phyloP scores from a whole-genome alignment of 352 stramenopile species.

The Thalassiosira exigua region DNA sequence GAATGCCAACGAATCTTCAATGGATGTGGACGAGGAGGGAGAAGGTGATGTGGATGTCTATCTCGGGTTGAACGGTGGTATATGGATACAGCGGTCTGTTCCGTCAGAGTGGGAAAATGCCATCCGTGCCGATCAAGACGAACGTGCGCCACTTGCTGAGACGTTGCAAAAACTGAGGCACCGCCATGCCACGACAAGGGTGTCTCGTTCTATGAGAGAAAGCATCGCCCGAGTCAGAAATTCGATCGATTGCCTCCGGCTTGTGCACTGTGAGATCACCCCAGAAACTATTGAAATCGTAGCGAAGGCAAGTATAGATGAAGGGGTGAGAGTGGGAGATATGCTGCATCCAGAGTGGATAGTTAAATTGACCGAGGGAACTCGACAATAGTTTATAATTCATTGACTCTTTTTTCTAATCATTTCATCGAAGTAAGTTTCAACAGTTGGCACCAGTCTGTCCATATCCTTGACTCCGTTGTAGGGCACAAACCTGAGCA shows the following conservation, averaged over 20 bases:
- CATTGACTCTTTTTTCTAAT: background rate
- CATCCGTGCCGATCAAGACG: conserved; percentile 70
- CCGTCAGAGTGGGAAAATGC: conserved; percentile 58
- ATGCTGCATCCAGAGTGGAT: conserved; percentile 77
- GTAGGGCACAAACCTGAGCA: conserved; percentile 70
- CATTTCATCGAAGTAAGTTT: conserved; percentile 15
- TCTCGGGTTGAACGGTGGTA: conserved; percentile 93
- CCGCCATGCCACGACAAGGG: conserved; percentile 86
- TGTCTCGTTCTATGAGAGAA: conserved; percentile 87
- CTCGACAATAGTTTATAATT: conserved; percentile 28
- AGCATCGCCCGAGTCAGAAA: conserved; percentile 90
- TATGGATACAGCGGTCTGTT: conserved; percentile 93
- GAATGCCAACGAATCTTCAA: conserved; percentile 27
- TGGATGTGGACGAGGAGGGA: conserved; percentile 50
- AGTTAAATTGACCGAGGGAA: conserved; percentile 68
- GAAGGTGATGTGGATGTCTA: conserved; percentile 88
- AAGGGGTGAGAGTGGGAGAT: conserved; percentile 54
- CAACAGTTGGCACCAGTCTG: conserved; percentile 25
- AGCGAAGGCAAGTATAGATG: conserved; percentile 81
- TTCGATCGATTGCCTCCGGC: conserved; percentile 88
- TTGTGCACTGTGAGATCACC: conserved; percentile 91
- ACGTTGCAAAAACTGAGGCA: conserved; percentile 91
- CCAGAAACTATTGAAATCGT: conserved; percentile 90
- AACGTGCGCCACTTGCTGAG: conserved; percentile 86
- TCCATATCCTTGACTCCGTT: conserved; percentile 73